Conservation (phyloP, 1,284 basidiomycete species). For the Paramarasmius palmivorus region DNA sequence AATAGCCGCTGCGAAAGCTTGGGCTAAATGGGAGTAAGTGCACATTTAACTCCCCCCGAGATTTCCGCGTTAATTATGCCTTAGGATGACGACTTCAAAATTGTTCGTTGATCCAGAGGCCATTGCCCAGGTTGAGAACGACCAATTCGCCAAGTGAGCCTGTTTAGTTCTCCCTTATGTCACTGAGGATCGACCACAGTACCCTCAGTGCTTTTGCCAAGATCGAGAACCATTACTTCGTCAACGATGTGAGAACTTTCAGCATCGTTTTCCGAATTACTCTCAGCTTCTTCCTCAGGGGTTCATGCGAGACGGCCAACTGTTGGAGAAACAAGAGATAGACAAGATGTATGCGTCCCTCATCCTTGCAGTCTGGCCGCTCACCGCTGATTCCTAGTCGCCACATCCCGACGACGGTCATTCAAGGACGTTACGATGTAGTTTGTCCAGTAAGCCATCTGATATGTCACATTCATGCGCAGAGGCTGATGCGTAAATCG, state of each 20-base stretch:
- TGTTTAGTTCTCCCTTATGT: constrained; percentile 2
- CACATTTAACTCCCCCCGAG: background rate
- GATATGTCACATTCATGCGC: background rate
- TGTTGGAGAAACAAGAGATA: constrained; percentile 82
- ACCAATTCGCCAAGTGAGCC: constrained; percentile 74
- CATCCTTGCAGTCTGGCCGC: constrained; percentile 10
- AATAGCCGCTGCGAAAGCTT: constrained; percentile 78
- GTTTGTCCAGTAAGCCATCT: constrained; percentile 64
- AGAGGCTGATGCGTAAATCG: background rate
- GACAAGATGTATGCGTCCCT: constrained; percentile 79
- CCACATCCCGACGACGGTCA: constrained; percentile 80
- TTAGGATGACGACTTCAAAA: constrained; percentile 79
- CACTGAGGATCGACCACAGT: constrained; percentile 10
- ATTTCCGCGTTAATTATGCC: background rate
- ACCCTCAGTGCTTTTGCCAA: constrained; percentile 75
- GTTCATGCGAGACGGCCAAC: constrained; percentile 89
- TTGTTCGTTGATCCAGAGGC: constrained; percentile 69
- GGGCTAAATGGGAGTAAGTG: constrained; percentile 88
- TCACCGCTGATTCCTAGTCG: constrained; percentile 47
- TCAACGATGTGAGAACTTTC: constrained; percentile 59
- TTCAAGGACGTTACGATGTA: constrained; percentile 88
- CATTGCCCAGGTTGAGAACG: constrained; percentile 72
- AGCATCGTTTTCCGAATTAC: background rate
- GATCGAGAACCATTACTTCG: constrained; percentile 93
- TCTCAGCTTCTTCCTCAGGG: constrained; percentile 43